Base-by-base conservation (phyloP, 2,329 filamentous ascomycete genomes). In the Teratosphaeriaceae sp. region DNA sequence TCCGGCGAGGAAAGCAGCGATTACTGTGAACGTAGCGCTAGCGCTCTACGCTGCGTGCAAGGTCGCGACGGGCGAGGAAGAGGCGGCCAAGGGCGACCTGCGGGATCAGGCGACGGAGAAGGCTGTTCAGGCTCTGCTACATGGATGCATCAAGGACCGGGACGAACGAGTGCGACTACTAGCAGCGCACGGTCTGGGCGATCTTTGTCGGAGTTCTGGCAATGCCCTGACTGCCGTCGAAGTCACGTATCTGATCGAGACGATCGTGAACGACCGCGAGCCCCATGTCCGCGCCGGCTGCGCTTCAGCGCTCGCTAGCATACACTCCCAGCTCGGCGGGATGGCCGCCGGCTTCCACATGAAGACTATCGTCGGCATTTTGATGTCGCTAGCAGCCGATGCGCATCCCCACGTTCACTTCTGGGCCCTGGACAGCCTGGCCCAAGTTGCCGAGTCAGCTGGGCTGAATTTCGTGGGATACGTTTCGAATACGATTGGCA, bases 361-460 rank as follows among this genome's bases (percentile, higher is more conserved):
- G 39, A 97, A 97, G 69, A 96, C 88, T 1, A 96, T 98, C 38
- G 77, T 96, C n/a, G 85, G 90, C 15, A 94, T 98, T 29, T 71
- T 98, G n/a, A 94, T 97, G 85, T 97, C 92, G 6, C 75, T 98
- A 8, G 90, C 88, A 63, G 95, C 89, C 54, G 92, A 98, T 59
- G 87, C 90, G 16, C 92, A 98, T 61, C 89, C 92, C 0, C 82
- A 86, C 1, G 92, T 98, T 7, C 92, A 98, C 64, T 95, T 90
- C 61, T 97, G 89, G 88, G 90, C 94, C 2, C 71, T 98, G 34
- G 88, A 96, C 61, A 90, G 88, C 8, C 66, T 98, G 22, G 83
- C 86, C 2, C 75, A 85, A 40, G 88, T 94, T 9, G 85, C 90
- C 2, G 90, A 96, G 57, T 92, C 90, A 9, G 89, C 92, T 1